Evolutionary conservation across 495 filamentous ascomycete genomes (phyloP), one percentile per base, ranked within the genome.

Genomic region (Penicillium salamii): DNA sequence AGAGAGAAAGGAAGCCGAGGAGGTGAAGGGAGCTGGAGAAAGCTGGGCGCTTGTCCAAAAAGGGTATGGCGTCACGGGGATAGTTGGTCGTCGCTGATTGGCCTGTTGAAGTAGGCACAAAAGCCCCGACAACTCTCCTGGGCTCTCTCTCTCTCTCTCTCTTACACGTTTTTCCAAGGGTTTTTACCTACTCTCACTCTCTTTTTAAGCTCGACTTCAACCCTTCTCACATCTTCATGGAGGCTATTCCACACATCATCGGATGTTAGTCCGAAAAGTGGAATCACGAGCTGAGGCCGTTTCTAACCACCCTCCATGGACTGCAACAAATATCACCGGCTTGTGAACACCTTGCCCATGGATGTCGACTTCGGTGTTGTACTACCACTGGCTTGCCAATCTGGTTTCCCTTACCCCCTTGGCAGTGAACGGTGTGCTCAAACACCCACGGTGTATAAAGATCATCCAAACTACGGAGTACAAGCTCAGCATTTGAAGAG

Each of bases 1-100:
- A 42, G 38, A 53, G 54, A 53, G 38, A 46, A 49, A 44, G 38
- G 53, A 54, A 34, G 33, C 46, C 41, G 52, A 34, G 34, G 47
- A 52, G 49, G 61, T 50, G 37, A 19, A 42, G n/a, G 49, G 52
- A 58, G 46, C 42, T 63, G 59, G 55, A 60, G 46, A 46, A 31
- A 58, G 58, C 50, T 59, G 50, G 53, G 37, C 52, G 43, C 62
- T 68, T 64, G 43, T 2, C 53, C 19, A 2, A 39, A 44, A 40
- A 8, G 26, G 50, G 51, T 23, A 50, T 32, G 18, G 47, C 50
- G 33, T 44, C 38, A 24, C 43, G 49, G 44, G 29, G 31, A 34
- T 47, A 21, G 52, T 32, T 36, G 38, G 20, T 17, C 12, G 17
- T 4, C n/a, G 17, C 6, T 49, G 21, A 49, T 42, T 28, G 44